phyloP scores from a whole-genome alignment of 495 filamentous ascomycete species.

The Cenococcum geophilum region DNA sequence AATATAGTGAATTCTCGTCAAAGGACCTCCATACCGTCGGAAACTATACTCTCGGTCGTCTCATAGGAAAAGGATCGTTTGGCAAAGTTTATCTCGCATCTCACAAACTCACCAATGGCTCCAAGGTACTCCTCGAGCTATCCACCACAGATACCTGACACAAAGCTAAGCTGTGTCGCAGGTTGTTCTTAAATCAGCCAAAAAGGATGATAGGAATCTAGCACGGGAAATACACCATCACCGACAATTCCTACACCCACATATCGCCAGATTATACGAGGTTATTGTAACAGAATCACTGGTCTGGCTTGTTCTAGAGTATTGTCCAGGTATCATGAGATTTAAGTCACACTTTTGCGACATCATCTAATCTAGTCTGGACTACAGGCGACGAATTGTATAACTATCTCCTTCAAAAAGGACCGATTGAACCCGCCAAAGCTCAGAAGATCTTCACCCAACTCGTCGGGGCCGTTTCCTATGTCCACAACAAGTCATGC shows the following conservation, averaged over 20 bases:
- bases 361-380: constrained; percentile 5
- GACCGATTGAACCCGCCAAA: constrained; percentile 76
- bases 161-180: constrained; percentile 37
- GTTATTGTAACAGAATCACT: constrained; percentile 91
- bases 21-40: constrained; percentile 86
- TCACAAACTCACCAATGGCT: constrained; percentile 97
- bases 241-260: constrained; percentile 93
- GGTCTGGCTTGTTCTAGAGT: constrained; percentile 95
- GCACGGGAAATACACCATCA: constrained; percentile 98
- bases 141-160: background rate
- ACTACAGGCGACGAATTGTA: constrained; percentile 86
- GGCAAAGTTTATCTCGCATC: constrained; percentile 96
- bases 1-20: constrained; percentile 80
- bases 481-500: constrained; percentile 91
- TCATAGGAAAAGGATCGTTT: constrained; percentile 97
- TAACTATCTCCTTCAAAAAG: constrained; percentile 84
- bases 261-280: constrained; percentile 95
- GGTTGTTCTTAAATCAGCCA: constrained; percentile 97
- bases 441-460: constrained; percentile 95
- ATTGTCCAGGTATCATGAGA: constrained; percentile 70
- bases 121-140: constrained; percentile 62
- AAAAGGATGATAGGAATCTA: constrained; percentile 91
- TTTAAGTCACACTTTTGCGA: background rate
- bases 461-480: constrained; percentile 88
- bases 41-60: constrained; percentile 83